Conservation (phyloP, 495 filamentous ascomycete species). For the Neurospora sp. region DNA sequence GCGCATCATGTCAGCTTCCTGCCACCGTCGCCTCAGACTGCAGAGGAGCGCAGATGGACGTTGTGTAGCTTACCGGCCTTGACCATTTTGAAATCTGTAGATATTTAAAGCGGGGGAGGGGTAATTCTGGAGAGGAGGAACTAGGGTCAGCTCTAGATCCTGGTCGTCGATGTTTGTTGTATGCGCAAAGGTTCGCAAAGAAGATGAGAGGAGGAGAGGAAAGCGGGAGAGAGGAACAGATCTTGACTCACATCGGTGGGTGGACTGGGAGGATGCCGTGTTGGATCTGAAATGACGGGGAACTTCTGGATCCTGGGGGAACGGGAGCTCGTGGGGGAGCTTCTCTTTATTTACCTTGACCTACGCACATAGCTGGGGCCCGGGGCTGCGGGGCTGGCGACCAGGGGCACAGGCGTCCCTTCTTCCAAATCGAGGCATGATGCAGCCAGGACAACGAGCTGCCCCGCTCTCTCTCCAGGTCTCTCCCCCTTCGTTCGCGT, state of each 20-base stretch:
- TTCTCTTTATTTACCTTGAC: not conserved
- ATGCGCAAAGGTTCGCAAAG: not conserved
- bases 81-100: constrained; percentile 52
- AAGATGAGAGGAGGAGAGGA: not conserved
- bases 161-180: not conserved
- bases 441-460: not conserved
- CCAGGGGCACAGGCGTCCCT: not conserved
- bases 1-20: constrained; percentile 21
- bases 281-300: not conserved
- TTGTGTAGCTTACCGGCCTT: constrained; percentile 60
- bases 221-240: not conserved
- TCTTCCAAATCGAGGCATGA: not conserved
- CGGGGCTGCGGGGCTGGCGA: not conserved
- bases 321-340: not conserved
- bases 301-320: not conserved
- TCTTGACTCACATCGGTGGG: not conserved
- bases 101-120: constrained; percentile 13
- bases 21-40: constrained; percentile 1
- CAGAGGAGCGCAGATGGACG: not conserved
- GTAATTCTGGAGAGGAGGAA: constrained; percentile 5
- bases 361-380: not conserved
- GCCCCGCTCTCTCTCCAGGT: not conserved
- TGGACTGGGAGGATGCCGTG: not conserved
- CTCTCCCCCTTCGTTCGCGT: not conserved
- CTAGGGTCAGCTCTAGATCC: constrained; percentile 5